Conservation (phyloP, 768 basidiomycete genomes). For the Agaricus blazei region DNA sequence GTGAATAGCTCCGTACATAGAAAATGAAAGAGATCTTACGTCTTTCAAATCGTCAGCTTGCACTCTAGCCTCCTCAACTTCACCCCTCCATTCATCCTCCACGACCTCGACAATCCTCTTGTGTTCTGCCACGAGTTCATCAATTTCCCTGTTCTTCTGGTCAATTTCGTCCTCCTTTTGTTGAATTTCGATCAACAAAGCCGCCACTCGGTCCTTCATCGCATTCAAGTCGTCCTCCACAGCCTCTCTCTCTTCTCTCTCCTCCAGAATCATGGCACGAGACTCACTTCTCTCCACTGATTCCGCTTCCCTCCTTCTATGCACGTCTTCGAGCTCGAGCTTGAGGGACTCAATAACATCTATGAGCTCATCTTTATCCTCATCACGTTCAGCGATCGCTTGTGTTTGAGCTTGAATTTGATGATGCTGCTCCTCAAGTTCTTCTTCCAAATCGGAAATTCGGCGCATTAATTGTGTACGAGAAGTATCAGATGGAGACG, state of each 20-base stretch:
- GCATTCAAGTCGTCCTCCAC: slow-evolving; percentile 78
- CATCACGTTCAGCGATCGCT: slow-evolving; percentile 50
- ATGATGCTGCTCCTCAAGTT: slow-evolving; percentile 56
- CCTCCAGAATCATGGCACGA: slow-evolving; percentile 65
- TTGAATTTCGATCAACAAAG: slow-evolving; percentile 75
- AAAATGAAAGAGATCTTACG: slow-evolving; percentile 32
- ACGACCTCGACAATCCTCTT: slow-evolving; percentile 66
- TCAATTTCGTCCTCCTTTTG: slow-evolving; percentile 87
- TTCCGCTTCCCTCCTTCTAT: slow-evolving; percentile 58
- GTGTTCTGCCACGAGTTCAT: slow-evolving; percentile 73
- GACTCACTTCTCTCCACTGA: slow-evolving; percentile 68
- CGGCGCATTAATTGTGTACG: slow-evolving; percentile 41
- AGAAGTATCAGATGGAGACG: slow-evolving; percentile 23
- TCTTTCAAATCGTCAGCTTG: slow-evolving; percentile 79
- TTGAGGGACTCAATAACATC: slow-evolving; percentile 63
- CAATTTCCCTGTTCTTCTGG: slow-evolving; percentile 69
- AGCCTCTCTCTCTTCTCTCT: slow-evolving; percentile 68
- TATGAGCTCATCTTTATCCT: slow-evolving; percentile 66
- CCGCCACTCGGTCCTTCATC: slow-evolving; percentile 71
- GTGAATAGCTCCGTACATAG: neutral
- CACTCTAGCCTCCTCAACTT: slow-evolving; percentile 73
- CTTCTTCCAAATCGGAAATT: slow-evolving; percentile 54
- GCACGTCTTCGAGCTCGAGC: slow-evolving; percentile 62
- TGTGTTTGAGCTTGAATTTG: slow-evolving; percentile 56
- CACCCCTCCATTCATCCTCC: slow-evolving; percentile 84